A percentile compares a stretch with the other conserved stretches of the same genome.
These are phyloP conservation scores for Epithele typhae DNA, from an alignment of 768 basidiomycete genomes.

Conservation along the genomic window DNA sequence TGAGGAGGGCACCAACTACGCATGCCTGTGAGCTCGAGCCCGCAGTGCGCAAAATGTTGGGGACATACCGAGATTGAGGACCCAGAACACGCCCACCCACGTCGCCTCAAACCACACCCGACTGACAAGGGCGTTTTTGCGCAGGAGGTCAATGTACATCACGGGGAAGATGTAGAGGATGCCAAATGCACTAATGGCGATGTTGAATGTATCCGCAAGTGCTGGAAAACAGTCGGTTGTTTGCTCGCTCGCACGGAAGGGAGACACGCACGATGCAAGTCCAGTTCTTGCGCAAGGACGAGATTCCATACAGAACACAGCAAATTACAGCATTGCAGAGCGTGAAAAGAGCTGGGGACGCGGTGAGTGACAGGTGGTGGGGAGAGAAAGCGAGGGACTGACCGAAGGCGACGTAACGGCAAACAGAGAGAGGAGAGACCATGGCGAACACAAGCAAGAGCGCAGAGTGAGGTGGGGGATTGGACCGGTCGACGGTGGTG, in stretches of 20 bases:
- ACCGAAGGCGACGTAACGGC: slow-evolving; percentile 65
- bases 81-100: slow-evolving; percentile 57
- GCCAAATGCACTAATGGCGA: slow-evolving; percentile 55
- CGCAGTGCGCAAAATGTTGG: not conserved
- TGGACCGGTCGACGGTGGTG: slow-evolving; percentile 31
- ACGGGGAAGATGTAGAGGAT: slow-evolving; percentile 54
- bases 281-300: slow-evolving; percentile 38
- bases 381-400: slow-evolving; percentile 15
- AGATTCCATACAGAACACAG: slow-evolving; percentile 67
- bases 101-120: slow-evolving; percentile 70
- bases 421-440: slow-evolving; percentile 41
- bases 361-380: not conserved
- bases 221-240: slow-evolving; percentile 22
- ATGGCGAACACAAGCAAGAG: slow-evolving; percentile 30
- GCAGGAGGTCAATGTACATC: slow-evolving; percentile 59
- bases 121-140: slow-evolving; percentile 45
- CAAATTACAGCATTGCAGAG: slow-evolving; percentile 62
- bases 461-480: slow-evolving; percentile 20
- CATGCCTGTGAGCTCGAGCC: not conserved
- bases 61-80: slow-evolving; percentile 57
- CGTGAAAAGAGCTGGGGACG: slow-evolving; percentile 59
- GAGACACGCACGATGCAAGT: slow-evolving; percentile 36
- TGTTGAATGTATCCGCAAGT: slow-evolving; percentile 55
- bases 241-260: not conserved
- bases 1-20: slow-evolving; percentile 50